phyloP scores from a whole-genome alignment of 495 filamentous ascomycete genomes.

The Lophiotrema nucula region DNA sequence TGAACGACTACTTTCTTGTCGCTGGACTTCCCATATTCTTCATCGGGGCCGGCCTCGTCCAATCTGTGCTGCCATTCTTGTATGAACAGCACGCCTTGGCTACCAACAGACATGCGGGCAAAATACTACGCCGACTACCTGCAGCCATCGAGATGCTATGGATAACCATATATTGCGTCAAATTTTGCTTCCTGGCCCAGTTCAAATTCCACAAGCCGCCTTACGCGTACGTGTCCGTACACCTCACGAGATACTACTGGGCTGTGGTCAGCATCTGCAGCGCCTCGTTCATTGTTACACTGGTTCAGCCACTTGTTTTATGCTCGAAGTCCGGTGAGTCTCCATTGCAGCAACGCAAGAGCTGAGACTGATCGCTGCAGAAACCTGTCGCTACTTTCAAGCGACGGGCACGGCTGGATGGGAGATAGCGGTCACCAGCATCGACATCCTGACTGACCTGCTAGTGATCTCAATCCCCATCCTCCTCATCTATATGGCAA shows the following conservation, averaged over 20 bases:
- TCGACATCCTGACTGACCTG: conserved; percentile 13
- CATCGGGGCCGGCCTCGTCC: conserved; percentile 12
- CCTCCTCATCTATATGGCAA: conserved; percentile 15
- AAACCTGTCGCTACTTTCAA: conserved; percentile 6
- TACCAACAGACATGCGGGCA: neutral
- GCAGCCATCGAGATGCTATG: conserved; percentile 22
- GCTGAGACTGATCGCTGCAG: neutral
- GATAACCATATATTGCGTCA: conserved; percentile 20
- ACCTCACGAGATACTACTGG: conserved; percentile 25
- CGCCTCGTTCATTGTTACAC: neutral
- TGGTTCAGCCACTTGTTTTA: conserved; percentile 9
- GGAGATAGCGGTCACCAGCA: conserved; percentile 7
- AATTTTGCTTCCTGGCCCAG: conserved; percentile 24
- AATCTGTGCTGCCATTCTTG: neutral
- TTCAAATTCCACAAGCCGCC: conserved; percentile 29
- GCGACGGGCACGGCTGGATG: neutral
- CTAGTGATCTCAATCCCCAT: conserved; percentile 14
- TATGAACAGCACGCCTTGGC: neutral
- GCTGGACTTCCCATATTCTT: conserved; percentile 1
- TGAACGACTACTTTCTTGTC: conserved; percentile 27
- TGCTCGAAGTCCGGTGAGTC: conserved; percentile 11
- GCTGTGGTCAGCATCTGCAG: neutral
- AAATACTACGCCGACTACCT: neutral
- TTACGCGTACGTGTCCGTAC: conserved; percentile 18
- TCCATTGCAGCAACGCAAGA: neutral